Evolutionary conservation across 257 asterid genomes (phyloP).

Genomic region (Osmanthus fragrans): DNA sequence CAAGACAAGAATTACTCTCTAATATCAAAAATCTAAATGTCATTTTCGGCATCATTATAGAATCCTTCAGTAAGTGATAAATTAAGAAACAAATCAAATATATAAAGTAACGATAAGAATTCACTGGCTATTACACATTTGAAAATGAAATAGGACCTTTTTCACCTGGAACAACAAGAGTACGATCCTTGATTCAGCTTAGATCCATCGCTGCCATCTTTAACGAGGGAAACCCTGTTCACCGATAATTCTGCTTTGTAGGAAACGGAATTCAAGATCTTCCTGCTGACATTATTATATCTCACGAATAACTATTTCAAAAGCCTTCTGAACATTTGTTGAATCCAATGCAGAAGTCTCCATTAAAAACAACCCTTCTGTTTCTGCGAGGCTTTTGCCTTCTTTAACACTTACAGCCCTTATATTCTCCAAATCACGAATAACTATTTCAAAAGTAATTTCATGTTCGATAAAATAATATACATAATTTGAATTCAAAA

Average conservation of each 20-base stretch:
- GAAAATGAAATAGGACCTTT: background rate
- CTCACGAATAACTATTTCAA: conserved; percentile 58
- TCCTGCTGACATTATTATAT: conserved; percentile 59
- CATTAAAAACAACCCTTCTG: conserved; percentile 66
- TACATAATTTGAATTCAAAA: too few relatives aligned
- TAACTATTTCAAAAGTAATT: too few relatives aligned
- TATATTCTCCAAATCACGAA: conserved; percentile 55
- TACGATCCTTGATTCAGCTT: conserved; percentile 40
- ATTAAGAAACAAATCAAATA: conserved; percentile 25
- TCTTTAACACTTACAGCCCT: conserved; percentile 58
- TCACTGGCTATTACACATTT: background rate
- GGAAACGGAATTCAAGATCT: conserved; percentile 65
- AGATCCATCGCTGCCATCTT: conserved; percentile 37
- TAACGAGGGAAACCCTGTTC: conserved; percentile 54
- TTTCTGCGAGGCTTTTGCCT: conserved; percentile 61
- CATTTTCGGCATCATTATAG: conserved; percentile 4
- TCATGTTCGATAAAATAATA: too few relatives aligned
- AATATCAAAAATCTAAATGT: background rate
- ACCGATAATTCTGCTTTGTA: conserved; percentile 57
- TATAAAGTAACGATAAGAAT: conserved; percentile 15
- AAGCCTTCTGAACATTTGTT: conserved; percentile 53
- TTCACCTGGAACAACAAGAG: conserved; percentile 63
- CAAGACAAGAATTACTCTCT: too few relatives aligned
- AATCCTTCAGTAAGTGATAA: conserved; percentile 22
- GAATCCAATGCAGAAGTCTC: conserved; percentile 69